A percentile compares a stretch with the other conserved stretches of the same genome.
Evolutionary conservation across 768 basidiomycete species (phyloP).

Genomic region (Artomyces pyxidatus): DNA sequence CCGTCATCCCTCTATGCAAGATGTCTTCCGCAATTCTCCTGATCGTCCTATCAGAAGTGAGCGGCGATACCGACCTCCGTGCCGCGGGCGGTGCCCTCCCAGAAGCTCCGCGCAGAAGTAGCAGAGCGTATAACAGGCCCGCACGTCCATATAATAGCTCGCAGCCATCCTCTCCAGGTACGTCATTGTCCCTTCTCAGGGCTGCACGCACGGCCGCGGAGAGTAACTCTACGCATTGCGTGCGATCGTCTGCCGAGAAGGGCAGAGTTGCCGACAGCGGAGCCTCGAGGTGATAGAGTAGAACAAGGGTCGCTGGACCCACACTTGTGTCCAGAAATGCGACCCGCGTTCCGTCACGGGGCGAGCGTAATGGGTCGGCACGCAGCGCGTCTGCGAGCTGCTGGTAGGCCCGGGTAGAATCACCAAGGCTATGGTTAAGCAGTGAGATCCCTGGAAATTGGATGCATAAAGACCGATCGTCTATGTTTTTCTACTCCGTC

Average conservation of each 20-base stretch:
- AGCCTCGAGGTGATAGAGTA: constrained; percentile 18
- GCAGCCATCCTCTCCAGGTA: constrained; percentile 35
- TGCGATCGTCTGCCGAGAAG: constrained; percentile 5
- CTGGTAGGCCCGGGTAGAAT: background rate
- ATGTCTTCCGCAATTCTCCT: constrained; percentile 36
- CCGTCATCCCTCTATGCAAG: constrained; percentile 33
- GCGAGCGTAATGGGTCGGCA: background rate
- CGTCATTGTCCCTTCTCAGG: constrained; percentile 5
- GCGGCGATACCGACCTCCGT: background rate
- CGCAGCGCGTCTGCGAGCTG: background rate
- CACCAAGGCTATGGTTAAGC: background rate
- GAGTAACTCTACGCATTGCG: background rate
- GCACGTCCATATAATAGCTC: constrained; percentile 55
- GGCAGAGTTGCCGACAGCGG: constrained; percentile 1
- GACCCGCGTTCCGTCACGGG: background rate
- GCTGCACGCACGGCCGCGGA: no score
- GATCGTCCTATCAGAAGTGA: constrained; percentile 31
- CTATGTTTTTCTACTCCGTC: background rate
- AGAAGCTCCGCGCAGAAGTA: constrained; percentile 32
- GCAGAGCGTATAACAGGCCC: constrained; percentile 45
- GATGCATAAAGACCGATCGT: background rate
- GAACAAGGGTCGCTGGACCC: constrained; percentile 21
- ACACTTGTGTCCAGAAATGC: constrained; percentile 24
- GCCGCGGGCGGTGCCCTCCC: background rate
- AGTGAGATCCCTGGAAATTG: background rate